A percentile compares a stretch with the other conserved stretches of the same genome.
phyloP scores from a whole-genome alignment of 164 flowering plant species.

The Annona cherimola region DNA sequence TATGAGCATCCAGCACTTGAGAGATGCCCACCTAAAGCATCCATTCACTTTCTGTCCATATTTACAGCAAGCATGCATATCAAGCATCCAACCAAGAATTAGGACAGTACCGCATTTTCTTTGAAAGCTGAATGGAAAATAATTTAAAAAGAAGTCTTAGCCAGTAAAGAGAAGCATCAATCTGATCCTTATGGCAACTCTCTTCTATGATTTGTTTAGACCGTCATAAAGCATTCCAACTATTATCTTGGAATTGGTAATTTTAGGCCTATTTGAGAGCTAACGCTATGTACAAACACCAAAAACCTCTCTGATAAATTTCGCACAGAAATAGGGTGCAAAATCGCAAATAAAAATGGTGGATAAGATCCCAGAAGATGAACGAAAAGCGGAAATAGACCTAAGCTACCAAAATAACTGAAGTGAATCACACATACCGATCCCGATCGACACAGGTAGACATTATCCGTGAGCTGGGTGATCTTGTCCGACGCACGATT shows the following conservation, averaged over 20 bases:
- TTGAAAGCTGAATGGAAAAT: background rate
- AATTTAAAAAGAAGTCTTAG: background rate
- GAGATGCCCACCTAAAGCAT: conserved; percentile 61
- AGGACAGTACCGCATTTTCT: conserved; percentile 32
- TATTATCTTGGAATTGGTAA: no score
- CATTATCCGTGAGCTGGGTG: conserved; percentile 86
- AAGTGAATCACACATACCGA: conserved; percentile 39
- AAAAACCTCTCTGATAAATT: no score
- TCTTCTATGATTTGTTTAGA: no score
- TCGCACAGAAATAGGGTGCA: no score
- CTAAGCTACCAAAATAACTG: background rate
- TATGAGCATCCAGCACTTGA: conserved; percentile 26
- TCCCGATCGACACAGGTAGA: conserved; percentile 87
- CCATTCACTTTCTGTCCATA: conserved; percentile 50
- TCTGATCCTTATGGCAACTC: background rate
- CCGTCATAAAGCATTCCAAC: no score
- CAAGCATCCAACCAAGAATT: conserved; percentile 63
- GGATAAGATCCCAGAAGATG: no score
- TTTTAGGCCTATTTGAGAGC: no score
- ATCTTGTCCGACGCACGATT: conserved; percentile 90
- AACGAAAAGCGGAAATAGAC: background rate
- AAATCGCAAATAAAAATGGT: no score
- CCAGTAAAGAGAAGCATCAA: background rate
- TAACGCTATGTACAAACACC: no score
- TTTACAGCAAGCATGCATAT: conserved; percentile 59